Percentiles rank a stretch among this genome's conserved stretches.
Conservation (phyloP, 805 yeast species). For the Pichia membranifaciens region DNA sequence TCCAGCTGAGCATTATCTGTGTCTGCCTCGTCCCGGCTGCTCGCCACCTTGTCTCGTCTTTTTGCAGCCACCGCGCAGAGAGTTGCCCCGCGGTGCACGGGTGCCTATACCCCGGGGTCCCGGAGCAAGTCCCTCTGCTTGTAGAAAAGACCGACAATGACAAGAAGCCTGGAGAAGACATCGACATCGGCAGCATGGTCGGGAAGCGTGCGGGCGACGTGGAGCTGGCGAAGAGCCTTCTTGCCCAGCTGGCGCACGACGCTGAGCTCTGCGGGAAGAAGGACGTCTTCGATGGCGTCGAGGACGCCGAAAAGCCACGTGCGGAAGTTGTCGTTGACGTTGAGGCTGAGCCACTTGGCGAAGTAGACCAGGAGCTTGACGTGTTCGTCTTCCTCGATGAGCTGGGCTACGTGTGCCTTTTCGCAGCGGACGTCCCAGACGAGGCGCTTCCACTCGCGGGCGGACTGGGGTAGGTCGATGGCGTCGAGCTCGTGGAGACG, state of each 20-base stretch:
- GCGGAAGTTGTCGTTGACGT: slow-evolving; percentile 24
- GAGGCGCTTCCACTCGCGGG: slow-evolving; percentile 38
- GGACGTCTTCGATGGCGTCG: slow-evolving; percentile 33
- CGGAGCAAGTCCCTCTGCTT: slow-evolving; percentile 12
- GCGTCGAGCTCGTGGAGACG: slow-evolving; percentile 24
- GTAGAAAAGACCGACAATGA: slow-evolving; percentile 10
- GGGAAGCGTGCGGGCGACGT: background rate
- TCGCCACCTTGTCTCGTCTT: no score
- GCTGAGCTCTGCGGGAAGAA: slow-evolving; percentile 35
- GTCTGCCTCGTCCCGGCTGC: no score
- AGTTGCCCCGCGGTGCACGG: slow-evolving; percentile 5
- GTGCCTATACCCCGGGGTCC: no score
- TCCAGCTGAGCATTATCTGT: no score
- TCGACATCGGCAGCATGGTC: background rate
- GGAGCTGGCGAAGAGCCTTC: slow-evolving; percentile 27
- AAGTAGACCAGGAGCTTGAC: slow-evolving; percentile 37
- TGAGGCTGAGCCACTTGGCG: slow-evolving; percentile 37
- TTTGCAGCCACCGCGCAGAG: slow-evolving; percentile 3
- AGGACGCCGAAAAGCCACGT: slow-evolving; percentile 39
- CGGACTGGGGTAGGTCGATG: slow-evolving; percentile 32
- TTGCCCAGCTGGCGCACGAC: slow-evolving; percentile 37
- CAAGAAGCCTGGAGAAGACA: background rate
- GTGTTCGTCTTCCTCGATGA: slow-evolving; percentile 32
- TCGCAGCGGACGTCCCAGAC: slow-evolving; percentile 33
- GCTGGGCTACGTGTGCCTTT: slow-evolving; percentile 23